Conservation (phyloP, 306 rosid genomes). For the Cucurbita maxima region DNA sequence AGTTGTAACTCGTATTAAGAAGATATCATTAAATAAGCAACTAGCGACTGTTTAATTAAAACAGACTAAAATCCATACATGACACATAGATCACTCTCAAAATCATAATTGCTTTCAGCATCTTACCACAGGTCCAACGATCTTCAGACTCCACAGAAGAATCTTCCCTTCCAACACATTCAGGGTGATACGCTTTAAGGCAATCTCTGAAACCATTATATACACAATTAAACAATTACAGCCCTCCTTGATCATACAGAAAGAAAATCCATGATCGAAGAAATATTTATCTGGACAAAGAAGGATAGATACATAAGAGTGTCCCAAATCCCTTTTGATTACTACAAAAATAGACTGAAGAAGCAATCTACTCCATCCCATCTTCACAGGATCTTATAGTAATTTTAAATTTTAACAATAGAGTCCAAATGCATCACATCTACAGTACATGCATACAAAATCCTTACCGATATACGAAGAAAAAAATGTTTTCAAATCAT, state of each 20-base stretch:
- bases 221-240: background rate
- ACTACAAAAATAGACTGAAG: background rate
- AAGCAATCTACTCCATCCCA: background rate
- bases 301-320: background rate
- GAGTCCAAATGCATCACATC: background rate
- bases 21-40: background rate
- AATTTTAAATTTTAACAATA: background rate
- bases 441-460: background rate
- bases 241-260: background rate
- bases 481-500: background rate
- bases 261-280: background rate
- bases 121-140: slow-evolving; percentile 50
- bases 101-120: background rate
- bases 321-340: background rate
- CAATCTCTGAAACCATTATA: slow-evolving; percentile 36
- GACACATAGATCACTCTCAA: background rate
- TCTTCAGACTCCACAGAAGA: slow-evolving; percentile 3
- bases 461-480: background rate
- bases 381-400: background rate
- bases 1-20: background rate
- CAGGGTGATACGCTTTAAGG: slow-evolving; percentile 52
- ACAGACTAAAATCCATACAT: background rate
- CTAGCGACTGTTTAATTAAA: slow-evolving; percentile 1
- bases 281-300: background rate
- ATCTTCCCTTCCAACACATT: slow-evolving; percentile 31